Base-by-base conservation (phyloP, 2,329 filamentous ascomycete genomes). In the Aureobasidium sp. region DNA sequence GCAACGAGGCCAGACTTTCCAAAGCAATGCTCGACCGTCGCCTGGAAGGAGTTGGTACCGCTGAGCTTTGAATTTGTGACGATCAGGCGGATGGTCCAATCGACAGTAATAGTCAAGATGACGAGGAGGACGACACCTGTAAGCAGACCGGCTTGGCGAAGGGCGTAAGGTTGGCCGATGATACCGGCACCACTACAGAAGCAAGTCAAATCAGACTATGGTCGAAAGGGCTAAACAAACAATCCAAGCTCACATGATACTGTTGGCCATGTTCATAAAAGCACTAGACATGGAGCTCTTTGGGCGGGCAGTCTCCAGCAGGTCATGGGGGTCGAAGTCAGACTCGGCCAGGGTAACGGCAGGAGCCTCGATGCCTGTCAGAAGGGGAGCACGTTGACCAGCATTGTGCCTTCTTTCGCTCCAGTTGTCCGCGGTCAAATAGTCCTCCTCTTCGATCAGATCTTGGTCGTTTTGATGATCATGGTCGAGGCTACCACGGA, bases 231-330 rank as follows among this genome's bases (percentile, higher is more conserved):
- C 34, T n/a, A 27, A 10, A 29, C 46, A n/a, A n/a, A 36, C 9
- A 27, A 2, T 37, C 15, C 7, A 52, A 7, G 66, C 76, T 67
- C 67, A 78, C 76, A 99, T 97, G 73, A 99, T 99, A 69, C 90
- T 95, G 78, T 99, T 99, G 66, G 94, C 93, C 94, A 99, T 99
- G 77, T 99, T 99, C 92, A 97, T 96, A 69, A 99, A 97, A 3
- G 94, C 93, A 72, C 88, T 90, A 65, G 84, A 82, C 77, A 97
- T 82, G 5, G 89, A 88, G 63, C 90, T 96, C 77, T 93, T 93
- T 51, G 93, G 92, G 62, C 92, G 82, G 24, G 83, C 81, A 65
- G 75, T 80, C 67, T 86, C 83, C 62, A 87, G 72, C 63, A 84
- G 76, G 57, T 86, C 82, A 67, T 85, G 82, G 0, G 82, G 79